phyloP scores from a whole-genome alignment of 352 stramenopile species.

The Phytopythium chamaehyphon region DNA sequence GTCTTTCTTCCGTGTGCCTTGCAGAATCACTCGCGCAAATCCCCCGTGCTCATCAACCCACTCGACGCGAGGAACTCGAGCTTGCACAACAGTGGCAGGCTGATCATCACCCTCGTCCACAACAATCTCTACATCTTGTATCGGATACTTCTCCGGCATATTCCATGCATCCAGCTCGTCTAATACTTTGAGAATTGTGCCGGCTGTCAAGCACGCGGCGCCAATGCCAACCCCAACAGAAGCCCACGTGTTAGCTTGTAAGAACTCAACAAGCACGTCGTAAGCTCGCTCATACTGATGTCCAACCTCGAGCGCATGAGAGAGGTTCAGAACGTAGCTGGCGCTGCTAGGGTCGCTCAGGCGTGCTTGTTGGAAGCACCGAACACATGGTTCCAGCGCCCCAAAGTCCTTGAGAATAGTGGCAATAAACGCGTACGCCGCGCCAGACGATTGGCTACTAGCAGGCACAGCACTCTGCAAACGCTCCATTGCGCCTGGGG shows the following conservation, averaged over 20 bases:
- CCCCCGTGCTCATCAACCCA: constrained; percentile 15
- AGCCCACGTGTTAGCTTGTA: constrained; percentile 29
- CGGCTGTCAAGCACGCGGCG: constrained; percentile 14
- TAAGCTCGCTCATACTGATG: constrained; percentile 42
- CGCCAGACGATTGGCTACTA: constrained; percentile 35
- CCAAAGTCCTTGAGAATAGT: constrained; percentile 75
- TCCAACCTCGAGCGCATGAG: constrained; percentile 51
- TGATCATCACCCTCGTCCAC: background rate
- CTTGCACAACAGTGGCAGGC: too few species aligned
- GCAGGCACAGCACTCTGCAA: constrained; percentile 36
- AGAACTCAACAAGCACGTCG: constrained; percentile 34
- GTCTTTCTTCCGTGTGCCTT: background rate
- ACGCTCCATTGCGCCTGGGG: constrained; percentile 25
- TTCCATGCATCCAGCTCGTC: constrained; percentile 17
- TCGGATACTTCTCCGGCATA: background rate
- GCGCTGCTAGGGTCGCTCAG: constrained; percentile 30
- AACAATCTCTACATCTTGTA: background rate
- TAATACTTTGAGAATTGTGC: constrained; percentile 29
- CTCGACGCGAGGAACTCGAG: constrained; percentile 12
- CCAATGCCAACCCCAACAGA: constrained; percentile 17
- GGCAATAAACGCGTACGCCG: constrained; percentile 68
- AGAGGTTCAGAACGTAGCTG: constrained; percentile 63
- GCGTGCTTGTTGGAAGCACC: constrained; percentile 56
- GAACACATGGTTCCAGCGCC: constrained; percentile 40
- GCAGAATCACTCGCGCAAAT: constrained; percentile 17